phyloP scores from a whole-genome alignment of 345 rosid species.

The Eucalyptus pauciflora region DNA sequence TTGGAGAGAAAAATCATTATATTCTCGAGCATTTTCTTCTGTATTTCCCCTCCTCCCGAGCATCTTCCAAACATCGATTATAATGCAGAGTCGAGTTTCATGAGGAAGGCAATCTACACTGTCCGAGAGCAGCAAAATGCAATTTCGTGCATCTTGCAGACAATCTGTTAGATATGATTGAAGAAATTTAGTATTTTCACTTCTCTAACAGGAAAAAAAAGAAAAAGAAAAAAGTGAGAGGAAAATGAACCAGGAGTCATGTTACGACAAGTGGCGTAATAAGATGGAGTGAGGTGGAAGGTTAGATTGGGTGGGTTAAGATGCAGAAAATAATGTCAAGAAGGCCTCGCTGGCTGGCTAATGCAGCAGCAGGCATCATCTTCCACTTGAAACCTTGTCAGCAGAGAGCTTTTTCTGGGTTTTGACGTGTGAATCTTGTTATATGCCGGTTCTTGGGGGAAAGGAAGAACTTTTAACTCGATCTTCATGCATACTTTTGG shows the following conservation, averaged over 20 bases:
- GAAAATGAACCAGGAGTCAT: background rate
- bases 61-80: background rate
- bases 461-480: background rate
- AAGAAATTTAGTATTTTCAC: background rate
- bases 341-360: background rate
- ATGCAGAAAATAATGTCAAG: background rate
- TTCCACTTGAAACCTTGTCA: background rate
- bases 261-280: background rate
- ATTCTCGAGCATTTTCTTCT: background rate
- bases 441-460: background rate
- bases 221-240: background rate
- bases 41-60: background rate
- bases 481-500: no score
- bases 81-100: background rate
- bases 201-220: background rate
- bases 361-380: background rate
- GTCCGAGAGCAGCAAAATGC: background rate
- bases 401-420: background rate
- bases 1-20: background rate
- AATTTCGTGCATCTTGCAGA: background rate
- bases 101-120: background rate
- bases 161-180: background rate
- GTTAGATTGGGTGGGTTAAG: background rate
- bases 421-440: background rate
- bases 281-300: background rate